phyloP scores from a whole-genome alignment of 116 monocot genomes.

The Trichopus zeylanicus region DNA sequence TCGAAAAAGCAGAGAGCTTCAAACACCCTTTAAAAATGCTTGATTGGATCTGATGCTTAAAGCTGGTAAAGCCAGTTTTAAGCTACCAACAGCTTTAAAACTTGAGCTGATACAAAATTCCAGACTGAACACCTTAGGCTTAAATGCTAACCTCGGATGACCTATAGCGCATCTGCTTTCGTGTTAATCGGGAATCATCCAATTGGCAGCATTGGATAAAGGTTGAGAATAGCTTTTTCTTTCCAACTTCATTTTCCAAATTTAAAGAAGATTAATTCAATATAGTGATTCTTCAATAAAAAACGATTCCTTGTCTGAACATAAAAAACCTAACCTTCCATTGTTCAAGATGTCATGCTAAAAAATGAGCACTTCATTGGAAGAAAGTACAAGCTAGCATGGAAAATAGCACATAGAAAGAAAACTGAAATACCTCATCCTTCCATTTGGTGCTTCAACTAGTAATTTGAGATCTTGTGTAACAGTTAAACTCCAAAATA shows the following conservation, averaged over 20 bases:
- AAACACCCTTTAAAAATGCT: conserved; percentile 2
- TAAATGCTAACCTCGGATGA: not conserved
- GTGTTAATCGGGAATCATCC: conserved; percentile 18
- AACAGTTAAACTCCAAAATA: no score
- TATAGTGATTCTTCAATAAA: no score
- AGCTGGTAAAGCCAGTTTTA: not conserved
- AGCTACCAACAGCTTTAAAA: conserved; percentile 2
- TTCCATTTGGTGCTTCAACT: no score
- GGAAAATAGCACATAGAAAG: no score
- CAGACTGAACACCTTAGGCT: conserved; percentile 5
- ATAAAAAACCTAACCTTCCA: no score
- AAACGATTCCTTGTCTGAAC: no score
- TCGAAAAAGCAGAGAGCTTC: no score
- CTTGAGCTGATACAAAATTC: conserved; percentile 1
- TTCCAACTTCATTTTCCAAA: not conserved
- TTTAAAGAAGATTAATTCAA: not conserved
- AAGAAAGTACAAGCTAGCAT: no score
- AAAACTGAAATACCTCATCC: no score
- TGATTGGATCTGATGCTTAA: conserved; percentile 7
- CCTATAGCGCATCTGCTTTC: conserved; percentile 29
- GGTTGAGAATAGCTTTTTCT: not conserved
- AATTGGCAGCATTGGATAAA: not conserved
- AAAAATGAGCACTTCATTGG: no score
- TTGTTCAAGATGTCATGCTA: no score
- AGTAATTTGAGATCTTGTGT: no score